Base-by-base conservation (phyloP, 352 stramenopile species). In the Pythium scleroteichum region DNA sequence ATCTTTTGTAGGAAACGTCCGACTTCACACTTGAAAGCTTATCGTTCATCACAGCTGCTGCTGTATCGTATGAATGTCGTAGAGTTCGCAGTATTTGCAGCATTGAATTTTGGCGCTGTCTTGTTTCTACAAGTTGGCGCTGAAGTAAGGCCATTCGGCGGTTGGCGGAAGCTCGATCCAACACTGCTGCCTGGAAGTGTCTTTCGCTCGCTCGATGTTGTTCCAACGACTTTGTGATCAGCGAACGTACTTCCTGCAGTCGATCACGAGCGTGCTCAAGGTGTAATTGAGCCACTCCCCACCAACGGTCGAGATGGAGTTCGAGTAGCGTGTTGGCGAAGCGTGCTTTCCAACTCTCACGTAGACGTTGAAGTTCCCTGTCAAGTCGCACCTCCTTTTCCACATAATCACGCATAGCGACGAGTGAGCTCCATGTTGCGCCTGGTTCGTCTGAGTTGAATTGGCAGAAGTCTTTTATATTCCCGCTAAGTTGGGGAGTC, bases 11-110 rank as follows among this genome's bases (percentile, higher is more conserved):
- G 10, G 76, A 52, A 19, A 55, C 52, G 16, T 80, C 66, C 13
- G 74, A 73, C 59, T 82, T 78, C 44, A 65, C 72, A 44, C 71
- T 75, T 8, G 60, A 52, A 4, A 82, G 52, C 24, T 51, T 44
- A 2, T 64, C 52, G 7, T 47, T 57, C 50, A 56, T 61, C 45
- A 72, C 65, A 5, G 32, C 9, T 1, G 60, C 51, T 4, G 66
- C 57, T n/a, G 47, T 64, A 7, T 71, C 66, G 46, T 74, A 80
- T 14, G 50, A 73, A 12, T 26, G 32, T 7, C 72, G 67, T 17
- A 53, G 59, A 32, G 59, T 45, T 12, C 68, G 49, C 4, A 80
- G 45, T 7, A 74, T 40, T 12, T 65, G 32, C 6, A 76, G 33
- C 35, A 75, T 42, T 6, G 45, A 53, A 1, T 45, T 0, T n/a